These are phyloP conservation scores for Kodamaea leandrae DNA, from an alignment of 805 yeast genomes.

Conservation along the genomic window DNA sequence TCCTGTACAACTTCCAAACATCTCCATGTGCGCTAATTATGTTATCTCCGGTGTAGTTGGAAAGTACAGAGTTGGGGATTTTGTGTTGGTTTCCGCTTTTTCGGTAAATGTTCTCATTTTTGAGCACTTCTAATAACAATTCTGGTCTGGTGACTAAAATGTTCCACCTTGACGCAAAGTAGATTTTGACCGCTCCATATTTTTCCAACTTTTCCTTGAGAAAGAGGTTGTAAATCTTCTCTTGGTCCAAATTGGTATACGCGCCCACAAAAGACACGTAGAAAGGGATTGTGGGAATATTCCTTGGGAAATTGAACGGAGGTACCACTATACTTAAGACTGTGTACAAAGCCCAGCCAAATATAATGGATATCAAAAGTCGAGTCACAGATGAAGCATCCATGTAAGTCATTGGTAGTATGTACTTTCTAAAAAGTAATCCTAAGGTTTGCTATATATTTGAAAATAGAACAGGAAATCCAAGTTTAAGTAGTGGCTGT, in stretches of 20 bases:
- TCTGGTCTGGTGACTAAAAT: constrained; percentile 51
- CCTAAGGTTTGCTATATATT: no score
- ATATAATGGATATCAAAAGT: neutral
- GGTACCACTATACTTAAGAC: constrained; percentile 32
- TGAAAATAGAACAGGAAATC: no score
- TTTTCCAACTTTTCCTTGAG: constrained; percentile 45
- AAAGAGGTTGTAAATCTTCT: constrained; percentile 42
- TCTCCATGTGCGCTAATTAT: constrained; percentile 57
- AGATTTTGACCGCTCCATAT: constrained; percentile 57
- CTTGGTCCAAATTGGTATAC: constrained; percentile 46
- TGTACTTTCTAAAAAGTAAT: no score
- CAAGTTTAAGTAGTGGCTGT: no score
- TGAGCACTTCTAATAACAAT: constrained; percentile 43
- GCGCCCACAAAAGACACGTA: constrained; percentile 52
- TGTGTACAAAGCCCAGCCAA: neutral
- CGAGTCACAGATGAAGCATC: no score
- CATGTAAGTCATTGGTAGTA: no score
- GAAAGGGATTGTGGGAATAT: constrained; percentile 61
- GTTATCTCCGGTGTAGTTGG: constrained; percentile 59
- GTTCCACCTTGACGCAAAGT: constrained; percentile 63
- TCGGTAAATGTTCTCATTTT: constrained; percentile 48
- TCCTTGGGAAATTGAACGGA: constrained; percentile 49
- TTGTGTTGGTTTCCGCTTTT: constrained; percentile 62
- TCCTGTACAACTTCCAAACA: constrained; percentile 50
- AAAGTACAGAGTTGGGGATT: constrained; percentile 52